Evolutionary conservation across 148 eudicot species (phyloP), one percentile per base, ranked within the genome.

Genomic region (Persicaria maculosa): DNA sequence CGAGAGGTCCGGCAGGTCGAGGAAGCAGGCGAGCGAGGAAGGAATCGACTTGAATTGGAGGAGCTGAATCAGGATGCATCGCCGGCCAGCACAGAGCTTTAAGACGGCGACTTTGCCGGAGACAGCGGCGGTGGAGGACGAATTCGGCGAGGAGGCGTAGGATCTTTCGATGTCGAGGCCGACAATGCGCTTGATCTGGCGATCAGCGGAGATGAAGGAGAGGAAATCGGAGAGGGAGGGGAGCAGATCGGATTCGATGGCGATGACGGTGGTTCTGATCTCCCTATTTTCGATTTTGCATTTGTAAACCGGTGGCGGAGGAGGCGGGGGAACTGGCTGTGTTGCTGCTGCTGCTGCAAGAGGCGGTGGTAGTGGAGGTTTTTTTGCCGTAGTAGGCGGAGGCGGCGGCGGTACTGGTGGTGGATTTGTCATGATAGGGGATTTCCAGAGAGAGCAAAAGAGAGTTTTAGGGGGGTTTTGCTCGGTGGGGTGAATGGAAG

Each of bases 251-350:
- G 71, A 25, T 17, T 44, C 40, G 50, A 74, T n/a, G 44, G 76
- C 31, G 69, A 79, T 47, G n/a, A 74, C 69, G 17, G 58, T 55
- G 11, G 74, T 74, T 79, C 47, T 79, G 52, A 79, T 58, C 50
- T 74, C 77, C 47, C 57, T 62, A 71, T 74, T 74, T 44, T 74
- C 71, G 47, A 62, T 48, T 64, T 4, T 74, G 55, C 62, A 74
- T 48, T 46, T 74, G 77, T 61, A 64, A 52, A 68, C 43, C 31
- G 72, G 6, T 1, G 36, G 54, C 54, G 52, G 73, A 40, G 46
- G 46, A 4, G 9, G 47, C 6, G 70, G 47, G 4, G 17, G 46
- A 8, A 16, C 8, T 15, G 47, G 70, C 14, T 12, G 52, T 48
- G 52, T 3, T 9, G 11, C 52, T 48, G 52, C 12, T 48, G 52